Percentiles rank a stretch among this genome's conserved stretches.
Conservation (phyloP, 176 grass and related monocot genomes). For the Phoenix roebelenii region DNA sequence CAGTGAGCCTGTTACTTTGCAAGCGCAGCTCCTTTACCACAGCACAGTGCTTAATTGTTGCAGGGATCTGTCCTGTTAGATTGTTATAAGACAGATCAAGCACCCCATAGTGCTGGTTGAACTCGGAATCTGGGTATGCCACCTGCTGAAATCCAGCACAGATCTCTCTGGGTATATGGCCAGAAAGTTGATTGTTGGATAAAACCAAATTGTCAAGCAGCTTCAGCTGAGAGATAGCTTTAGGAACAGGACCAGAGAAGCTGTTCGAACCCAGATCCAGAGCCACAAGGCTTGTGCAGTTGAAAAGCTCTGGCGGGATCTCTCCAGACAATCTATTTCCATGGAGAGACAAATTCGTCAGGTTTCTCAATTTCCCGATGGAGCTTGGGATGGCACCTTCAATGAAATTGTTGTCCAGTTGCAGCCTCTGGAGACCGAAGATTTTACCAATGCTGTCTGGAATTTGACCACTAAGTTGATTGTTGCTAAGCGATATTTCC, state of each 20-base stretch:
- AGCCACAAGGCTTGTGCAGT: constrained; percentile 67
- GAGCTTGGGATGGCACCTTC: constrained; percentile 59
- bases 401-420: constrained; percentile 69
- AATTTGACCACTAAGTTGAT: constrained; percentile 56
- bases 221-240: constrained; percentile 58
- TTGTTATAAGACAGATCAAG: constrained; percentile 84
- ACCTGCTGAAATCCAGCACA: constrained; percentile 64
- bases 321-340: constrained; percentile 71
- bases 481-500: constrained; percentile 63
- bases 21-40: constrained; percentile 58
- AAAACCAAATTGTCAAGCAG: constrained; percentile 80
- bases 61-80: constrained; percentile 61
- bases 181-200: constrained; percentile 66
- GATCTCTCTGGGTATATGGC: constrained; percentile 60
- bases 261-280: constrained; percentile 77
- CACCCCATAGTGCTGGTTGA: constrained; percentile 83
- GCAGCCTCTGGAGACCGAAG: constrained; percentile 54
- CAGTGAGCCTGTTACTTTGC: constrained; percentile 71
- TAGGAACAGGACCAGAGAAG: constrained; percentile 56
- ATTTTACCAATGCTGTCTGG: constrained; percentile 52
- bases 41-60: constrained; percentile 50
- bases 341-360: constrained; percentile 72
- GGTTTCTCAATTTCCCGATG: constrained; percentile 56
- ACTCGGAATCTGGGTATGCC: constrained; percentile 75
- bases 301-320: constrained; percentile 78